phyloP scores from a whole-genome alignment of 352 stramenopile species.

The Blastocystis sp. region DNA sequence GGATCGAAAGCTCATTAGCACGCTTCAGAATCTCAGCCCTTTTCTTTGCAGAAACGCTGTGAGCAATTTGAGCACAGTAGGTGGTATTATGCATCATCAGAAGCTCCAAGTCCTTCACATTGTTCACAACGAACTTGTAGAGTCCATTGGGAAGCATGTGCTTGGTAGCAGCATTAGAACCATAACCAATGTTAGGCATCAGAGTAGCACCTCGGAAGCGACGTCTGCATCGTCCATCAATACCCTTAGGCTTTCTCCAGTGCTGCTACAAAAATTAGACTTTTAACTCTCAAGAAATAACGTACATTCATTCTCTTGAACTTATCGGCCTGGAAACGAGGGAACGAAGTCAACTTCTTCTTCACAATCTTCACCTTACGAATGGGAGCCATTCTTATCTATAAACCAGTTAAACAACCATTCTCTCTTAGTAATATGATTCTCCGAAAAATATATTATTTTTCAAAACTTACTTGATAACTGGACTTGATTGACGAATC shows the following conservation, averaged over 20 bases:
- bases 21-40: constrained; percentile 94
- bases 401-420: constrained; percentile 16
- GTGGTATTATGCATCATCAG: constrained; percentile 92
- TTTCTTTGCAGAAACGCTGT: constrained; percentile 93
- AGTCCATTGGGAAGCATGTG: constrained; percentile 97
- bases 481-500: not conserved
- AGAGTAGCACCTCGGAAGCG: constrained; percentile 97
- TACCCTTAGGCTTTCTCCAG: constrained; percentile 99
- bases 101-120: constrained; percentile 95
- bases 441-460: not conserved
- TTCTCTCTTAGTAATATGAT: not conserved
- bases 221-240: constrained; percentile 95
- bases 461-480: not conserved
- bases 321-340: constrained; percentile 87
- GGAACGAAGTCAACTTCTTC: constrained; percentile 99
- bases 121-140: constrained; percentile 96
- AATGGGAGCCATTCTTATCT: constrained; percentile 79
- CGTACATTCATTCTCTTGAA: constrained; percentile 76
- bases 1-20: constrained; percentile 94
- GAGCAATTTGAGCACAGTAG: constrained; percentile 95
- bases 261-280: constrained; percentile 76
- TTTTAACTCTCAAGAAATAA: constrained; percentile 90
- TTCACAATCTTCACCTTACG: constrained; percentile 87
- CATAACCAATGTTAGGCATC: constrained; percentile 98
- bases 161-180: constrained; percentile 95